Evolutionary conservation across 129 eudicot species (phyloP), one percentile per base, ranked within the genome.

Genomic region (Glebionis coronaria): DNA sequence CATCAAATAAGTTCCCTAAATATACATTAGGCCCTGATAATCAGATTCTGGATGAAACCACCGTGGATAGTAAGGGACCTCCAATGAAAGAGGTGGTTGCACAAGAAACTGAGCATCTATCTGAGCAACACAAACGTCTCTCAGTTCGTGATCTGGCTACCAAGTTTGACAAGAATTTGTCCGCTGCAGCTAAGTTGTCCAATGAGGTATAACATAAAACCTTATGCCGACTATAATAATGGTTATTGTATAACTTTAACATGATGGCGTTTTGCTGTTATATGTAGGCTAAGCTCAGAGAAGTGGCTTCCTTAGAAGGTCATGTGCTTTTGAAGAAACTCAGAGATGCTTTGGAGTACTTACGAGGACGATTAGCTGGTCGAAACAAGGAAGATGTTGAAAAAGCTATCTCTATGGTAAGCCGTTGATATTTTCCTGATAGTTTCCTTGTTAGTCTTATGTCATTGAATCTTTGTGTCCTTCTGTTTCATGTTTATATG

Each of bases 301-400:
- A 94, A 53, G 90, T 82, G 62, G 83, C 95, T 73, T 94, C 99
- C 25, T 78, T 94, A 66, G 99, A 94, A 53, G 99, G 99, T 18
- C 99, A 94, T 75, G 99, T 94, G 51, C 95, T 94, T 77, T 73
- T 94, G 71, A 94, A 89, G 86, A 94, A 94, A 71, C 87, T 94
- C 14, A 89, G 99, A 82, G 99, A 94, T 81, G 97, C 97, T 12
- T 64, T 94, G 75, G 97, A 94, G 70, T 85, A 56, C 71, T 72
- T 94, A 75, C 89, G 85, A 81, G 99, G 97, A 46, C 80, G 88
- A 56, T 71, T 94, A 72, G 84, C 90, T 27, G 95, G 97, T 52
- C 84, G 56, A 72, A 81, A 86, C 80, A 86, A 93, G 72, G 97
- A 89, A 63, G 99, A 93, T 68, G 91, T 86, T 61, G 99, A 77